A percentile compares a stretch with the other conserved stretches of the same genome.
phyloP scores from a whole-genome alignment of 1,139 yeast genomes.

The Oligophagozyma castellii region DNA sequence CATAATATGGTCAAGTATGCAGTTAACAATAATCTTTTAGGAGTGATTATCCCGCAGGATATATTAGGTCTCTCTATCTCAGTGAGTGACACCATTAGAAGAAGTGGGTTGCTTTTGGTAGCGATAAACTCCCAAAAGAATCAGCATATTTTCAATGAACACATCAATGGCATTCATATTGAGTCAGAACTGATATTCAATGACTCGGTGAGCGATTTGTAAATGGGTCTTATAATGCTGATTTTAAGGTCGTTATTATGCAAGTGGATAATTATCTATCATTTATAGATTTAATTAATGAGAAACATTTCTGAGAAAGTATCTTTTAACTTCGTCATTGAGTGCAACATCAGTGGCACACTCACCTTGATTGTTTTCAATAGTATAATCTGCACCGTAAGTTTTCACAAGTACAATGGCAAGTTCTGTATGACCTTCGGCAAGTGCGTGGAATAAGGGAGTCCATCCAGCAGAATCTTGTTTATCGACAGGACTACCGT shows the following conservation, averaged over 20 bases:
- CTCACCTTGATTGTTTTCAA: conserved; percentile 38
- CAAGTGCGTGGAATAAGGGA: conserved; percentile 76
- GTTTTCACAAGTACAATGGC: conserved; percentile 43
- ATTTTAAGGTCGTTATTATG: conserved; percentile 44
- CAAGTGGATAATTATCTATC: too few relatives aligned
- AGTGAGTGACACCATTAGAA: conserved; percentile 59
- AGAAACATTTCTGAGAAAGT: conserved; percentile 21
- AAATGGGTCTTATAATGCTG: conserved; percentile 24
- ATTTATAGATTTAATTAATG: conserved; percentile 1
- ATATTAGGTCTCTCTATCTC: conserved; percentile 63
- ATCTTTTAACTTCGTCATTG: conserved; percentile 41
- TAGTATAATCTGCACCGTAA: conserved; percentile 51
- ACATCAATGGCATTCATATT: conserved; percentile 63
- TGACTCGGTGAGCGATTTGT: conserved; percentile 36
- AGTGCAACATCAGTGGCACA: conserved; percentile 49
- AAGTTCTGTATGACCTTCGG: conserved; percentile 81
- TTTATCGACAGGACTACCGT: conserved; percentile 49
- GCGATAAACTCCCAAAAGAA: conserved; percentile 25
- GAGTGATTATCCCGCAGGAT: conserved; percentile 64
- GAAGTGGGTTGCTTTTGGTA: conserved; percentile 71
- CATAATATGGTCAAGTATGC: conserved; percentile 63
- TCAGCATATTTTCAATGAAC: conserved; percentile 27
- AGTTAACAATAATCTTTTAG: conserved; percentile 67
- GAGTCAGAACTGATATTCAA: conserved; percentile 56
- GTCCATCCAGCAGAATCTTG: conserved; percentile 72